These are phyloP conservation scores for Hypoxylon intermedium DNA, from an alignment of 495 filamentous ascomycete genomes.

Conservation along the genomic window DNA sequence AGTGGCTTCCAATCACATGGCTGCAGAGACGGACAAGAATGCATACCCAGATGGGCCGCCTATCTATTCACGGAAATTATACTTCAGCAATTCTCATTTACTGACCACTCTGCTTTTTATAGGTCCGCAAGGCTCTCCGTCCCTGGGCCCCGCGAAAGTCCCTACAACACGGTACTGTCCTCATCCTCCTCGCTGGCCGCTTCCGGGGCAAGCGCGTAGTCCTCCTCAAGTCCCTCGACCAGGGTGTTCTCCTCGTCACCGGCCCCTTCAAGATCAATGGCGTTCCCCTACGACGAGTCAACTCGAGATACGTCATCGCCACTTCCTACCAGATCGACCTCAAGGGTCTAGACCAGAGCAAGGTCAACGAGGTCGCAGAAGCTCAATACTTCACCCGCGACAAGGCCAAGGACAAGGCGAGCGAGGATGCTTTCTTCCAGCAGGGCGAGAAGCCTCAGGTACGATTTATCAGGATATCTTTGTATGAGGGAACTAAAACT, in stretches of 20 bases:
- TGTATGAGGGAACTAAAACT: slow-evolving; percentile 22
- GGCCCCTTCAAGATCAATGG: slow-evolving; percentile 99
- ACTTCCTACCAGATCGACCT: slow-evolving; percentile 91
- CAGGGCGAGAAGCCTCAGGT: slow-evolving; percentile 97
- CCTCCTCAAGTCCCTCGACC: slow-evolving; percentile 93
- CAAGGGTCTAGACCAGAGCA: slow-evolving; percentile 77
- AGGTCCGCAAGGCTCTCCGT: slow-evolving; percentile 95
- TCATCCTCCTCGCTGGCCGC: slow-evolving; percentile 98
- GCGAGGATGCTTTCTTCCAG: slow-evolving; percentile 98
- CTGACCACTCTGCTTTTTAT: slow-evolving; percentile 42
- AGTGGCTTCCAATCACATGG: slow-evolving; percentile 3
- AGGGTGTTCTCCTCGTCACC: slow-evolving; percentile 98
- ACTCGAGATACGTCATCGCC: slow-evolving; percentile 98
- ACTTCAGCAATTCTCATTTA: slow-evolving; percentile 1
- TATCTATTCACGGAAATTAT: background rate
- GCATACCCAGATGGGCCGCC: slow-evolving; percentile 5
- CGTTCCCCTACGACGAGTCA: slow-evolving; percentile 96
- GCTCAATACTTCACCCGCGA: slow-evolving; percentile 95
- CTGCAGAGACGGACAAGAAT: background rate
- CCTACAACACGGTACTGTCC: slow-evolving; percentile 89
- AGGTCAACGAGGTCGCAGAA: slow-evolving; percentile 81
- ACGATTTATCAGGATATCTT: slow-evolving; percentile 48
- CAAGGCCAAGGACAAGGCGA: slow-evolving; percentile 87
- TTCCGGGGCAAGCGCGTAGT: slow-evolving; percentile 99
- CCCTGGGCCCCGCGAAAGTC: slow-evolving; percentile 81